phyloP scores from a whole-genome alignment of 148 eudicot genomes.

The Amaranthus cruentus region DNA sequence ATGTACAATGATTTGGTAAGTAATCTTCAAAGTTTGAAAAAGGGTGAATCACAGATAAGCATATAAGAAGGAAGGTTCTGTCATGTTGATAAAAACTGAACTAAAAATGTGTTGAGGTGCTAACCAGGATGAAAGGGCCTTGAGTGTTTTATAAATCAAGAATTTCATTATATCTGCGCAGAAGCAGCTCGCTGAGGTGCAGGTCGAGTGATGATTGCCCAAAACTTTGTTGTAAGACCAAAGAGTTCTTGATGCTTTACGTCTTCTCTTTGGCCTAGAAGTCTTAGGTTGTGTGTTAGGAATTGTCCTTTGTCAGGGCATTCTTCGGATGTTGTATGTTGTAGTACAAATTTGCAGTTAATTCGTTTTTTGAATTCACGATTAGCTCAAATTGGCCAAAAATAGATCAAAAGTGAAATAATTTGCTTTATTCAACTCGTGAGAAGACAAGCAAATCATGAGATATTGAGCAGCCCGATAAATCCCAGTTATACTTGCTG shows the following conservation, averaged over 20 bases:
- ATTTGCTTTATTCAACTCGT: too few relatives aligned
- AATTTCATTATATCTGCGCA: slow-evolving; percentile 40
- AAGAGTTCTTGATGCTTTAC: slow-evolving; percentile 20
- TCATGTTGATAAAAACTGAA: slow-evolving; percentile 23
- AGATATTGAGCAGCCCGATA: too few relatives aligned
- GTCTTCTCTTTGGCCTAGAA: slow-evolving; percentile 6
- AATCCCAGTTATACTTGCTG: too few relatives aligned
- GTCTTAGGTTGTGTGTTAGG: slow-evolving; percentile 4
- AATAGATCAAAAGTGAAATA: too few relatives aligned
- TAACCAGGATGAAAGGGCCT: slow-evolving; percentile 26
- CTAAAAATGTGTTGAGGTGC: slow-evolving; percentile 9
- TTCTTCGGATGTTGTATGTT: slow-evolving; percentile 31
- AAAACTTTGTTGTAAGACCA: slow-evolving; percentile 39
- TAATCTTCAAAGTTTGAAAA: slow-evolving; percentile 31
- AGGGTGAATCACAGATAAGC: slow-evolving; percentile 33
- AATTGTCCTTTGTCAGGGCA: slow-evolving; percentile 26
- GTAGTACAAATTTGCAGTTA: slow-evolving; percentile 6
- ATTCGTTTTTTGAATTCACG: too few relatives aligned
- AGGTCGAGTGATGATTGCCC: slow-evolving; percentile 32
- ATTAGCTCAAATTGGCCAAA: too few relatives aligned
- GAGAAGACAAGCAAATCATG: too few relatives aligned
- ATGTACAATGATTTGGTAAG: slow-evolving; percentile 57
- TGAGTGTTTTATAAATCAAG: slow-evolving; percentile 30
- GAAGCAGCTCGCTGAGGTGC: slow-evolving; percentile 88
- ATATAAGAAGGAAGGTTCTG: slow-evolving; percentile 34